Evolutionary conservation across 2,329 filamentous ascomycete species (phyloP), one percentile per base, ranked within the genome.

Genomic region (Pseudogymnoascus sp.): DNA sequence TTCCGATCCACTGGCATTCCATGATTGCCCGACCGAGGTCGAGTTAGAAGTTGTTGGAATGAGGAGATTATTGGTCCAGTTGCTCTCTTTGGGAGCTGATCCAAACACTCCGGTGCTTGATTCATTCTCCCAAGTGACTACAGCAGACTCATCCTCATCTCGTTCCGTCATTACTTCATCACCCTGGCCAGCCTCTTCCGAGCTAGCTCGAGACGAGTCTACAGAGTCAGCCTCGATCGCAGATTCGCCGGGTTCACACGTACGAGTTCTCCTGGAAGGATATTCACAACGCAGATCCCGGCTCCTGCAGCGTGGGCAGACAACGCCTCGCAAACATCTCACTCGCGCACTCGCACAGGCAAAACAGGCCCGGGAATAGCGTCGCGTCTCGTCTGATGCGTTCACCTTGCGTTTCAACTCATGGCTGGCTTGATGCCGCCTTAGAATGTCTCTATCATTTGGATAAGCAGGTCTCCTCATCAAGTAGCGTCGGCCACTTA

Each of bases 391-490:
- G 40, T 53, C 25, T 23, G 37, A 62, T 56, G 12, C 38, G 35
- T 18, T 62, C 14, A 44, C 60, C 50, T 23, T 62, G 23, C 60
- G 60, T 16, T 62, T 62, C 40, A 62, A n/a, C 8, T 62, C 60
- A 62, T 62, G 60, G 25, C 60, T 33, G 28, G 60, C 37, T 62
- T 62, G 60, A 40, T 62, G 60, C 60, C 60, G 60, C 21, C 60
- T 53, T 28, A 62, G 60, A 12, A 62, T 50, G 16, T 62, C 60
- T 16, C 60, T 62, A 37, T 21, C 2, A 44, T 31, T 37, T n/a
- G 7, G 16, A 62, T 62, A 18, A 62, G 60, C n/a, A 53, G 16
- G 12, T 62, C 5, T 56, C 40, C 14, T 12, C n/a, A 12, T 16
- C 5, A 2, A 14, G 16, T 21, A 31, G 23, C 6, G n/a, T 16